A percentile compares a stretch with the other conserved stretches of the same genome.
These are phyloP conservation scores for Lecanicillium sp. DNA, from an alignment of 2,329 filamentous ascomycete species.

Conservation along the genomic window DNA sequence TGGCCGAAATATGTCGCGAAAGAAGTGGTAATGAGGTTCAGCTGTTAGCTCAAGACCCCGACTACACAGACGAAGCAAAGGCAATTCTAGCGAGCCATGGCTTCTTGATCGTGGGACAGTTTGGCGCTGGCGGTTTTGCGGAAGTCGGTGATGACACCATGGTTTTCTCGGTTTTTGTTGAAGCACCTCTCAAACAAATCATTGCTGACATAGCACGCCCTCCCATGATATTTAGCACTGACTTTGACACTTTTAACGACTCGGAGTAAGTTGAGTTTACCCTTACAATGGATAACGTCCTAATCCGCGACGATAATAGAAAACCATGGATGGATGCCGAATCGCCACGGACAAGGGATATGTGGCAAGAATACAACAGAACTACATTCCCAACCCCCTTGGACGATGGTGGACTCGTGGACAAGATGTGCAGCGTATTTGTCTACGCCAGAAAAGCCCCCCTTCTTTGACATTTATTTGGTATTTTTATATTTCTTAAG, in stretches of 20 bases:
- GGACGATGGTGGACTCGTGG: not conserved
- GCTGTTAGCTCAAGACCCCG: constrained; percentile 9
- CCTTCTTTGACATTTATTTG: too few relatives aligned
- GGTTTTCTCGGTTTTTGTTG: constrained; percentile 9
- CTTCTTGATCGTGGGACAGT: constrained; percentile 9
- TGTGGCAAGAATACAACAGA: constrained; percentile 5
- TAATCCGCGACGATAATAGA: not conserved
- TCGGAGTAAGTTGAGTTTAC: not conserved
- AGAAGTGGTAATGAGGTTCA: not conserved
- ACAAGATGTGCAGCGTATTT: not conserved
- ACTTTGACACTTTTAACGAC: not conserved
- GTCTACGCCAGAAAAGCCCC: not conserved
- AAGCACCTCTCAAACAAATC: constrained; percentile 13
- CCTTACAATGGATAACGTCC: not conserved
- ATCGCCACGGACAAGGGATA: constrained; percentile 10
- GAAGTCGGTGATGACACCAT: constrained; percentile 11
- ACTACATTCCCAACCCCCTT: not conserved
- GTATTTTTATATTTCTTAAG: too few relatives aligned
- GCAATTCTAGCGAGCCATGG: constrained; percentile 1
- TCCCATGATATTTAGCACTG: constrained; percentile 4
- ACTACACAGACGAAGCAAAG: constrained; percentile 3
- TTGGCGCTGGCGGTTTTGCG: constrained; percentile 10
- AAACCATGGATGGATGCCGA: constrained; percentile 5
- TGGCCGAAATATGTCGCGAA: not conserved
- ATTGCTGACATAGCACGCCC: constrained; percentile 14